Percentiles rank a stretch among this genome's conserved stretches.
These are phyloP conservation scores for Casaregolazyma lundiana DNA, from an alignment of 1,139 yeast genomes.

Conservation along the genomic window DNA sequence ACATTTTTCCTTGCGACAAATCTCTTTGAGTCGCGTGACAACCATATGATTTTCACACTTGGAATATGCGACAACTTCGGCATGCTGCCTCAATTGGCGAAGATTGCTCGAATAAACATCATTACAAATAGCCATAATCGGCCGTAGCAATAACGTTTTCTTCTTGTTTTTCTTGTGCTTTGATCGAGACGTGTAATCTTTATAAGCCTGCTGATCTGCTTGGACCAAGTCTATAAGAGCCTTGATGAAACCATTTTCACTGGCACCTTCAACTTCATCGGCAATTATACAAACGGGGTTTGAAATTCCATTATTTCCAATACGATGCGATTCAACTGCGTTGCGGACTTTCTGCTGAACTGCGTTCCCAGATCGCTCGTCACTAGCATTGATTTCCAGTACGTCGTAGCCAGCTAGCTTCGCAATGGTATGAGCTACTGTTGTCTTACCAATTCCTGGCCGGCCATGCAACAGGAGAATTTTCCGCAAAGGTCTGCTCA, in stretches of 20 bases:
- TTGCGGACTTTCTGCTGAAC: slow-evolving; percentile 62
- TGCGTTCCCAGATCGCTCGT: slow-evolving; percentile 59
- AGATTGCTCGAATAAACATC: slow-evolving; percentile 71
- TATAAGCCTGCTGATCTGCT: slow-evolving; percentile 50
- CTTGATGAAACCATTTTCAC: slow-evolving; percentile 74
- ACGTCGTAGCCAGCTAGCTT: slow-evolving; percentile 76
- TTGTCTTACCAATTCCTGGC: slow-evolving; percentile 94
- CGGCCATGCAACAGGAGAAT: slow-evolving; percentile 82
- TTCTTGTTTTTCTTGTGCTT: slow-evolving; percentile 24
- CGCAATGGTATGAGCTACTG: slow-evolving; percentile 81
- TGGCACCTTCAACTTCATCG: slow-evolving; percentile 90
- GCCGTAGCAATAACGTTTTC: slow-evolving; percentile 54
- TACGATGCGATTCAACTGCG: slow-evolving; percentile 61
- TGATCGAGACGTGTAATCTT: slow-evolving; percentile 18
- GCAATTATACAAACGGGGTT: slow-evolving; percentile 77
- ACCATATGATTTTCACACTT: slow-evolving; percentile 52
- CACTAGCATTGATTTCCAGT: slow-evolving; percentile 87
- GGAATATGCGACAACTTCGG: slow-evolving; percentile 66
- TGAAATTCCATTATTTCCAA: slow-evolving; percentile 37
- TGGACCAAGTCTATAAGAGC: slow-evolving; percentile 57
- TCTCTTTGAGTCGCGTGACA: slow-evolving; percentile 44
- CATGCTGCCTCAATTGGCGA: slow-evolving; percentile 65
- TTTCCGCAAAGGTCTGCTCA: slow-evolving; percentile 59
- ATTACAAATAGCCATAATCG: slow-evolving; percentile 89
- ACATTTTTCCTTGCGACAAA: slow-evolving; percentile 48